Percentiles rank a stretch among this genome's conserved stretches.
These are phyloP conservation scores for Rhodotorula sp. DNA, from an alignment of 1,284 basidiomycete genomes.

Conservation along the genomic window DNA sequence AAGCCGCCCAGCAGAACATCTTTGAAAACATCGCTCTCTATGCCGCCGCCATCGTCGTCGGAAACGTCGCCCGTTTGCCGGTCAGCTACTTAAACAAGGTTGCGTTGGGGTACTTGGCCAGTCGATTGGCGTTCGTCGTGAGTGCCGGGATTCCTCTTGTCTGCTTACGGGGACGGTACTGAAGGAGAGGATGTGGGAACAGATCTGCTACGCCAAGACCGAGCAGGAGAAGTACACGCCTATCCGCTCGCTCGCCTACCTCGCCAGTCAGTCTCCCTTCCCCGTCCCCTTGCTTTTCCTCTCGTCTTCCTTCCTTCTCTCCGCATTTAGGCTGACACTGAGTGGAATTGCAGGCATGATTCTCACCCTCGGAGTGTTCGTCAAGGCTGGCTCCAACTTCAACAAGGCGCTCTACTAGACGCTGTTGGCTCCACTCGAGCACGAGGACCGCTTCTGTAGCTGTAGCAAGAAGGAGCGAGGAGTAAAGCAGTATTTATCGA, in stretches of 20 bases:
- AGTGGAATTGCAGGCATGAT: neutral
- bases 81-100: slow-evolving; percentile 17
- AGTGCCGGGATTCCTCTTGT: neutral
- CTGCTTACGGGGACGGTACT: neutral
- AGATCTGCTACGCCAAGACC: slow-evolving; percentile 23
- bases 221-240: neutral
- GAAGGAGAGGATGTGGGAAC: neutral
- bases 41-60: slow-evolving; percentile 19
- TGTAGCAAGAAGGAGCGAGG: neutral
- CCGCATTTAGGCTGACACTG: no score
- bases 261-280: slow-evolving; percentile 8
- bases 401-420: slow-evolving; percentile 11
- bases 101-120: slow-evolving; percentile 8
- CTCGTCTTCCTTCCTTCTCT: neutral
- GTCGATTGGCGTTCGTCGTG: slow-evolving; percentile 18
- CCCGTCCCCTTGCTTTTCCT: neutral
- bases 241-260: slow-evolving; percentile 18
- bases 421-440: neutral
- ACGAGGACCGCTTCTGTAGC: neutral
- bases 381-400: slow-evolving; percentile 12
- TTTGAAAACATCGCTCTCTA: slow-evolving; percentile 18
- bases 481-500: no score
- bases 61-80: slow-evolving; percentile 22
- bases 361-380: slow-evolving; percentile 8
- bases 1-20: slow-evolving; percentile 25